Evolutionary conservation across 495 filamentous ascomycete genomes (phyloP).

Genomic region (Aspergillus sclerotioniger): DNA sequence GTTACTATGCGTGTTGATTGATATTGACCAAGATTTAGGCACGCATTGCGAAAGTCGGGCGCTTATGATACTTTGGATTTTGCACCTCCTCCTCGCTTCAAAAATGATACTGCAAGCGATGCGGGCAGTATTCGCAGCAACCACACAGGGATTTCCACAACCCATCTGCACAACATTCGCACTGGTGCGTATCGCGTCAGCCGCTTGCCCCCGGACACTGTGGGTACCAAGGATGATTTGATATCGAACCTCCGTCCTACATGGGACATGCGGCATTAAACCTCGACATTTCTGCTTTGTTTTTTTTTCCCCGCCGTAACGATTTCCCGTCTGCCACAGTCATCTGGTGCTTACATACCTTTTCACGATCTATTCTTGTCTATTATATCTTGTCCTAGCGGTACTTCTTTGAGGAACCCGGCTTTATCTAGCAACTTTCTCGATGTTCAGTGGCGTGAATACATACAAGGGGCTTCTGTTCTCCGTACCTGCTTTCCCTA

Average conservation of each 20-base stretch:
- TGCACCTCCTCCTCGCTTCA: constrained; percentile 86
- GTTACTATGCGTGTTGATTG: background rate
- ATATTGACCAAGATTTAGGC: constrained; percentile 50
- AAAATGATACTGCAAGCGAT: constrained; percentile 73
- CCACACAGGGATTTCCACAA: constrained; percentile 70
- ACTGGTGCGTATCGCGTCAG: constrained; percentile 88
- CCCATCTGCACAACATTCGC: constrained; percentile 74
- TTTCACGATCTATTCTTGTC: constrained; percentile 34
- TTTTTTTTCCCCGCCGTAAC: constrained; percentile 24
- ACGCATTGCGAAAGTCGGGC: constrained; percentile 82
- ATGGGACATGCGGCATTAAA: constrained; percentile 62
- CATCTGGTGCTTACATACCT: constrained; percentile 27
- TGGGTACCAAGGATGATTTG: constrained; percentile 78
- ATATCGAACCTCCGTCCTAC: constrained; percentile 67
- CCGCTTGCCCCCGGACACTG: constrained; percentile 75
- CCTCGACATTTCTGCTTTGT: constrained; percentile 9
- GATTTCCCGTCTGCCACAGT: constrained; percentile 34
- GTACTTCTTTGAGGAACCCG: constrained; percentile 25
- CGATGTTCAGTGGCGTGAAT: constrained; percentile 18
- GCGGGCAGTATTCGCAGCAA: constrained; percentile 88
- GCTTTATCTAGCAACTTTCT: constrained; percentile 19
- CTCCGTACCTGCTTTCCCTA: constrained; percentile 19
- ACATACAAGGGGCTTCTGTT: constrained; percentile 17
- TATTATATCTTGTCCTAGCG: constrained; percentile 24
- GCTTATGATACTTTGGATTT: constrained; percentile 92